Evolutionary conservation across 768 basidiomycete genomes (phyloP), one percentile per base, ranked within the genome.

Genomic region (Leucosporidium yakuticum): DNA sequence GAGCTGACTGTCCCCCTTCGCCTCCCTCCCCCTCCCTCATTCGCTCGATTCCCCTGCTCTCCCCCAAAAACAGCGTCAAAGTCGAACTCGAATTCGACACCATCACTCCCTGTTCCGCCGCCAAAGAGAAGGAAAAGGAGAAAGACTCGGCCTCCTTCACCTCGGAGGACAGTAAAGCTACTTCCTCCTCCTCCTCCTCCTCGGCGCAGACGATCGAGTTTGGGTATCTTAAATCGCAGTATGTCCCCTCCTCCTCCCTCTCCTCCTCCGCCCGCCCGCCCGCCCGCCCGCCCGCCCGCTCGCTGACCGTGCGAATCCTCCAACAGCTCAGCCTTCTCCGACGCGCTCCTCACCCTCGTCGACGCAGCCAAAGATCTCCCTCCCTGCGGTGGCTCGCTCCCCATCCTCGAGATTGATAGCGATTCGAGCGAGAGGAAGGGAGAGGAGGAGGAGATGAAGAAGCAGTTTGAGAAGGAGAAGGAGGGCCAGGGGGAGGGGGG

Each of bases 401-500:
- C 60, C 11, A 51, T 61, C 29, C 39, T 61, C 25, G 60, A 61
- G 48, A 49, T 61, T 49, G 60, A 61, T 21, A 23, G 20, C 19
- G 48, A 31, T 23, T 12, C n/a, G 2, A 19, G 48, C n/a, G n/a
- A n/a, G n/a, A n/a, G n/a, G n/a, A n/a, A n/a, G 11, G 31, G 49
- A 15, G 21, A 27, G 8, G 60, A 61, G 20, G 49, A 20, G 21
- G 5, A 23, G 49, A 11, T 27, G 6, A 31, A 32, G 29, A 11
- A 61, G 60, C 49, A 61, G 48, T 11, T 61, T 23, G 4, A n/a
- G n/a, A n/a, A n/a, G n/a, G n/a, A n/a, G n/a, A n/a, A n/a, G n/a
- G n/a, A n/a, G n/a, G n/a, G n/a, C n/a, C n/a, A n/a, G n/a, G n/a
- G n/a, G n/a, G n/a, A n/a, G n/a, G n/a, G n/a, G n/a, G n/a, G 20